A percentile compares a stretch with the other conserved stretches of the same genome.
phyloP scores from a whole-genome alignment of 176 grass and related monocot genomes.

The Oryza nivara region DNA sequence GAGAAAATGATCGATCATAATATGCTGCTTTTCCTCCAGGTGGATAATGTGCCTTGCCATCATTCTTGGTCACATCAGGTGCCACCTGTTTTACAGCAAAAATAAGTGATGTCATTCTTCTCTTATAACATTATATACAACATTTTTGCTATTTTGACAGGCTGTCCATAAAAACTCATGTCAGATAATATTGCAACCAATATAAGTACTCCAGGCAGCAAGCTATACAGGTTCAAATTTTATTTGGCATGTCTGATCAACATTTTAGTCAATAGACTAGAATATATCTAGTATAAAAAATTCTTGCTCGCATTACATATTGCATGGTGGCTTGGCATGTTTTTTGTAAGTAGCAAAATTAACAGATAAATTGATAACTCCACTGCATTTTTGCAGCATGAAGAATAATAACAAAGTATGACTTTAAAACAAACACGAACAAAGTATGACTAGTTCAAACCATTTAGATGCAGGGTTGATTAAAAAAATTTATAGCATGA shows the following conservation, averaged over 20 bases:
- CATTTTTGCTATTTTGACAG: conserved; percentile 10
- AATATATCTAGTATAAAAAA: conserved; percentile 21
- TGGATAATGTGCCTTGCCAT: neutral
- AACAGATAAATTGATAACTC: neutral
- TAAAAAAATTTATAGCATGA: neutral
- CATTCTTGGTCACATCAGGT: neutral
- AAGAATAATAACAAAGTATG: neutral
- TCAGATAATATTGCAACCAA: neutral
- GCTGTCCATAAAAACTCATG: neutral
- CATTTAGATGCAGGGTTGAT: neutral
- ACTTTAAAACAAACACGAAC: neutral
- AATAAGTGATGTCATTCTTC: conserved; percentile 14
- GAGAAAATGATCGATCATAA: conserved; percentile 42
- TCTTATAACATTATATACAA: neutral
- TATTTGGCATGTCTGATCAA: conserved; percentile 12
- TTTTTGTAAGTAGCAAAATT: neutral
- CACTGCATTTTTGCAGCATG: neutral
- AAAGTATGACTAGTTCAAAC: neutral
- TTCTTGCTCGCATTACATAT: neutral
- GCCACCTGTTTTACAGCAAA: conserved; percentile 31
- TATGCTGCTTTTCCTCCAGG: conserved; percentile 23
- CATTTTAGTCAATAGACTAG: conserved; percentile 36
- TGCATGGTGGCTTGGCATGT: neutral
- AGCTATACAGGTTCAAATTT: conserved; percentile 17
- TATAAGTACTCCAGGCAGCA: neutral